These are phyloP conservation scores for Cladosporium phlei DNA, from an alignment of 2,329 filamentous ascomycete species.

Conservation along the genomic window DNA sequence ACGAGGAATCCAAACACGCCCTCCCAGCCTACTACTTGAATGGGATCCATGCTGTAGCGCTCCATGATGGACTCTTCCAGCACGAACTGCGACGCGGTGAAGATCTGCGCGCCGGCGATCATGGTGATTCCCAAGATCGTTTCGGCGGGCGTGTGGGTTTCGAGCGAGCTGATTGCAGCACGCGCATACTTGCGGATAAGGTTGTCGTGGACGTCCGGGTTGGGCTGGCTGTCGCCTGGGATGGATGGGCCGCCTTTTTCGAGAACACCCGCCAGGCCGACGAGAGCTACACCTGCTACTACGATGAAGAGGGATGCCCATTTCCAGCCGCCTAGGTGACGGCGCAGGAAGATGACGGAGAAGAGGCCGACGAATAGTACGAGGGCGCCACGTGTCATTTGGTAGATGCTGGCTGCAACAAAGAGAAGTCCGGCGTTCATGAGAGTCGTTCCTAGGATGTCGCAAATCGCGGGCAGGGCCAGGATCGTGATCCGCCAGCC, in stretches of 20 bases:
- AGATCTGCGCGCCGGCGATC: slow-evolving; percentile 92
- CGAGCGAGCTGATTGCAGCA: slow-evolving; percentile 33
- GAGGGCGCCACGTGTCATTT: slow-evolving; percentile 94
- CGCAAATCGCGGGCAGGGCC: slow-evolving; percentile 82
- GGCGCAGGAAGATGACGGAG: slow-evolving; percentile 82
- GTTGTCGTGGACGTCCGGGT: slow-evolving; percentile 23
- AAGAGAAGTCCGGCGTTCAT: slow-evolving; percentile 96
- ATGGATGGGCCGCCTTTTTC: slow-evolving; percentile 51
- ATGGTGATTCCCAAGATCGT: slow-evolving; percentile 80
- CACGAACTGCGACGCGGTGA: slow-evolving; percentile 94
- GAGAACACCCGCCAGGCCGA: slow-evolving; percentile 82
- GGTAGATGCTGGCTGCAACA: slow-evolving; percentile 93
- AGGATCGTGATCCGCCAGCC: slow-evolving; percentile 71
- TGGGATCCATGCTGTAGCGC: slow-evolving; percentile 71
- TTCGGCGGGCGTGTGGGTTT: slow-evolving; percentile 55
- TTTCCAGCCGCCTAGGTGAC: slow-evolving; percentile 78
- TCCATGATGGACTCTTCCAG: slow-evolving; percentile 90
- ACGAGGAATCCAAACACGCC: slow-evolving; percentile 83
- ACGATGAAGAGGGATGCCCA: slow-evolving; percentile 87
- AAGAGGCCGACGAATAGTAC: slow-evolving; percentile 95
- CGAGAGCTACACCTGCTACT: slow-evolving; percentile 79
- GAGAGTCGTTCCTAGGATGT: slow-evolving; percentile 89
- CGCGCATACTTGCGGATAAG: slow-evolving; percentile 22
- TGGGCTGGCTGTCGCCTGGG: slow-evolving; percentile 28
- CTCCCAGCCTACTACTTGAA: slow-evolving; percentile 94